Evolutionary conservation across 2,329 filamentous ascomycete genomes (phyloP).

Genomic region (Catunica adiposa): DNA sequence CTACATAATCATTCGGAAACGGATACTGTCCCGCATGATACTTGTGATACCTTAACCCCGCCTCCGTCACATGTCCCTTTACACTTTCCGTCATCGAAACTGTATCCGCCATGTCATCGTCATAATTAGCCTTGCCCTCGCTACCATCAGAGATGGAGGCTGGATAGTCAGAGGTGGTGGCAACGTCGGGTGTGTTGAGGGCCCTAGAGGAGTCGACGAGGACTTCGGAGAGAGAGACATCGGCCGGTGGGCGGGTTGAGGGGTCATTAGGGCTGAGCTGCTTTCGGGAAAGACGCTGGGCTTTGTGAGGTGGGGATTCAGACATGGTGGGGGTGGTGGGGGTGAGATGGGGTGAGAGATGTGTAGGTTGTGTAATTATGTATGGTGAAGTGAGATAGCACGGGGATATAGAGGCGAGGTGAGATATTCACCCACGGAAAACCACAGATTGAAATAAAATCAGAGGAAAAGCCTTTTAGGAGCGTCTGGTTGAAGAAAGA

Average conservation of each 20-base stretch:
- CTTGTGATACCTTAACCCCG: constrained; percentile 29
- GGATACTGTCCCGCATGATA: constrained; percentile 25
- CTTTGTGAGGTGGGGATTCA: constrained; percentile 9
- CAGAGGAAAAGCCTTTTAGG: no score
- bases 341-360: not conserved
- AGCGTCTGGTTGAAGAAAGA: not conserved
- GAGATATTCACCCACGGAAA: no score
- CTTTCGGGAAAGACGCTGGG: not conserved
- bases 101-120: constrained; percentile 18
- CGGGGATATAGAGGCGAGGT: no score
- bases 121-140: no score
- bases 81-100: constrained; percentile 28
- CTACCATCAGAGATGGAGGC: no score
- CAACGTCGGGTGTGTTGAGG: no score
- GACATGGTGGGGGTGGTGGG: not conserved
- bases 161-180: no score
- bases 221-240: not conserved
- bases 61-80: constrained; percentile 27
- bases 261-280: constrained; percentile 5
- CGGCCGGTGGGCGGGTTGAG: not conserved
- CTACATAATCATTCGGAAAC: constrained; percentile 28
- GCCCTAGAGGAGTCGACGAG: not conserved
- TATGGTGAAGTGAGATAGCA: no score
- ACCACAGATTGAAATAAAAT: no score
- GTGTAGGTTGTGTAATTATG: no score